A percentile compares a stretch with the other conserved stretches of the same genome.
Conservation (phyloP, 1,284 basidiomycete genomes). For the Leccinum fuscescens region DNA sequence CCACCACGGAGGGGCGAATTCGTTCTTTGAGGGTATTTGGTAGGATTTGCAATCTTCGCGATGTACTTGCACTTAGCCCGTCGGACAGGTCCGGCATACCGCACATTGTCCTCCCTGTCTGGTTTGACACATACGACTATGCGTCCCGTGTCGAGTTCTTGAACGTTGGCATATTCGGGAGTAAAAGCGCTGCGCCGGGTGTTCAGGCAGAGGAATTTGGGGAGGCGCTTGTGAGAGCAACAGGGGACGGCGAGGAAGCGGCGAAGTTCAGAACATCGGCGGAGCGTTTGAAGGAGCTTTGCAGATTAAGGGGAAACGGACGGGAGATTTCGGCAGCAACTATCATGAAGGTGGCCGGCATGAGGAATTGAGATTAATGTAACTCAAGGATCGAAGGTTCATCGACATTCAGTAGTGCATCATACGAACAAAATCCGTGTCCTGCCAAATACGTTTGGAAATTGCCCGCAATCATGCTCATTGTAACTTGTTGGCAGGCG, state of each 20-base stretch:
- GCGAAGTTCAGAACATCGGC: conserved; percentile 5
- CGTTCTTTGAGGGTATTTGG: conserved; percentile 18
- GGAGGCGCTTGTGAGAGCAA: conserved; percentile 7
- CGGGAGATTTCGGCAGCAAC: background rate
- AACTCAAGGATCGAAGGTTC: too few relatives aligned
- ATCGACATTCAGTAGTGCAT: background rate
- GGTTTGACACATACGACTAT: conserved; percentile 20
- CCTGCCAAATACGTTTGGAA: too few relatives aligned
- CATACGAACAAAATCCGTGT: too few relatives aligned
- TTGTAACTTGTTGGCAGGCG: too few relatives aligned
- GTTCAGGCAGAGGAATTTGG: conserved; percentile 14
- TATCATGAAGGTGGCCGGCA: conserved; percentile 1
- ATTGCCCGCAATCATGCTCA: too few relatives aligned
- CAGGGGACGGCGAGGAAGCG: conserved; percentile 11
- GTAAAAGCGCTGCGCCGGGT: conserved; percentile 3
- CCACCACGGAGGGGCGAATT: conserved; percentile 21
- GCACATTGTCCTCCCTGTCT: conserved; percentile 14
- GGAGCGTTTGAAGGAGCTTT: conserved; percentile 7
- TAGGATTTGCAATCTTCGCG: conserved; percentile 1
- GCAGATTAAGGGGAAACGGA: conserved; percentile 10
- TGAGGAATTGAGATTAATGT: background rate
- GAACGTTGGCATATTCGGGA: conserved; percentile 15
- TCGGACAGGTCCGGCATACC: conserved; percentile 7
- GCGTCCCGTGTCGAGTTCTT: conserved; percentile 13
- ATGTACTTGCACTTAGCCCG: background rate